Percentiles rank a stretch among this genome's conserved stretches.
phyloP scores from a whole-genome alignment of 2,329 filamentous ascomycete species.

The Chaetomium sp. region DNA sequence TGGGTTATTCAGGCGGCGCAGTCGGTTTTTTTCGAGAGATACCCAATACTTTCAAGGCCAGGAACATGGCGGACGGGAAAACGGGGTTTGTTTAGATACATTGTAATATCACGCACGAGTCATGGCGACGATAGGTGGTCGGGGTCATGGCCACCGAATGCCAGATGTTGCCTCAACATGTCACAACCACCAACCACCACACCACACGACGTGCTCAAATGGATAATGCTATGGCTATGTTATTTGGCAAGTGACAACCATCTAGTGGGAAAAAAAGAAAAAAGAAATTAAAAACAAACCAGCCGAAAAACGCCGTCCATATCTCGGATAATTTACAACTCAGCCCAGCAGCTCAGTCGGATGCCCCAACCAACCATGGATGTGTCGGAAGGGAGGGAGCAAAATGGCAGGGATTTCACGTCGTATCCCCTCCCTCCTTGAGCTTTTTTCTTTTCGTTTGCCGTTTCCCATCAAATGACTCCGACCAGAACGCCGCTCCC shows the following conservation, averaged over 20 bases:
- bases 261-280: constrained; percentile 2
- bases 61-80: background rate
- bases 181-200: background rate
- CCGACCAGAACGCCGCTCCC: background rate
- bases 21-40: background rate
- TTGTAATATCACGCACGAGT: background rate
- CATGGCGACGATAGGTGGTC: background rate
- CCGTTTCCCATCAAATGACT: background rate
- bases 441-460: background rate
- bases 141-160: no score
- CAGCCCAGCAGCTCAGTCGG: background rate
- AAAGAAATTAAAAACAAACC: constrained; percentile 13
- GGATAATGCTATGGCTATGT: background rate
- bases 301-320: constrained; percentile 23
- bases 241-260: constrained; percentile 1
- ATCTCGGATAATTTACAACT: constrained; percentile 22
- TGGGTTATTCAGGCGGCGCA: background rate
- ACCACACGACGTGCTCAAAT: background rate
- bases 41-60: background rate
- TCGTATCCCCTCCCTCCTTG: constrained; percentile 1
- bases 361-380: background rate
- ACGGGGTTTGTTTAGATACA: background rate
- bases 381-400: background rate
- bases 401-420: background rate
- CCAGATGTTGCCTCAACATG: no score